Evolutionary conservation across 2,329 filamentous ascomycete genomes (phyloP).

Genomic region (Gaeumannomyces sp.): DNA sequence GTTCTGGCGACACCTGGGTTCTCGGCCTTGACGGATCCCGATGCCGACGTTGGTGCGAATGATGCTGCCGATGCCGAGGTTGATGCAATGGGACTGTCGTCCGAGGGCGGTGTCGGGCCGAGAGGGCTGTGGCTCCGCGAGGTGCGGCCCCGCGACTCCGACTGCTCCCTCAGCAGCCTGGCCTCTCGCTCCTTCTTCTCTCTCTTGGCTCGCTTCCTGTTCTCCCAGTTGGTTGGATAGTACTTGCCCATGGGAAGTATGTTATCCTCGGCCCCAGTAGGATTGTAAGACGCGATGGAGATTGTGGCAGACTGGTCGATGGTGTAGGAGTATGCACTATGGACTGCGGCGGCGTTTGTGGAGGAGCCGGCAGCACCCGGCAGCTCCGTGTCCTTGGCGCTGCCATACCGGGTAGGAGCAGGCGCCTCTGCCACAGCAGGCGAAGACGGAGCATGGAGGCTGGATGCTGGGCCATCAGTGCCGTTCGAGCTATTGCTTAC

Average conservation of each 20-base stretch:
- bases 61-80: conserved; percentile 14
- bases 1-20: conserved; percentile 15
- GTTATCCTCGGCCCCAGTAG: conserved; percentile 40
- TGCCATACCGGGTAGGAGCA: background rate
- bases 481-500: background rate
- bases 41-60: conserved; percentile 25
- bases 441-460: background rate
- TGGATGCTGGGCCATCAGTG: background rate
- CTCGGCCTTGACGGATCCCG: conserved; percentile 29
- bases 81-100: background rate
- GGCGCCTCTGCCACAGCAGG: too few species aligned
- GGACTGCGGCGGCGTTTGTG: background rate
- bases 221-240: conserved; percentile 56
- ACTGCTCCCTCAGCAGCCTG: background rate
- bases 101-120: too few species aligned
- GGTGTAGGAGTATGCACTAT: background rate
- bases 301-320: background rate
- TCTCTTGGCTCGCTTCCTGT: conserved; percentile 24
- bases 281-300: conserved; percentile 41
- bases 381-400: background rate
- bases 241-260: conserved; percentile 55
- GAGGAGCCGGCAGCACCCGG: background rate
- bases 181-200: conserved; percentile 15
- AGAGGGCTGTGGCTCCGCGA: background rate
- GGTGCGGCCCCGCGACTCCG: background rate